Base-by-base conservation (phyloP, 179 eudicot species). In the Pouteria campechiana region DNA sequence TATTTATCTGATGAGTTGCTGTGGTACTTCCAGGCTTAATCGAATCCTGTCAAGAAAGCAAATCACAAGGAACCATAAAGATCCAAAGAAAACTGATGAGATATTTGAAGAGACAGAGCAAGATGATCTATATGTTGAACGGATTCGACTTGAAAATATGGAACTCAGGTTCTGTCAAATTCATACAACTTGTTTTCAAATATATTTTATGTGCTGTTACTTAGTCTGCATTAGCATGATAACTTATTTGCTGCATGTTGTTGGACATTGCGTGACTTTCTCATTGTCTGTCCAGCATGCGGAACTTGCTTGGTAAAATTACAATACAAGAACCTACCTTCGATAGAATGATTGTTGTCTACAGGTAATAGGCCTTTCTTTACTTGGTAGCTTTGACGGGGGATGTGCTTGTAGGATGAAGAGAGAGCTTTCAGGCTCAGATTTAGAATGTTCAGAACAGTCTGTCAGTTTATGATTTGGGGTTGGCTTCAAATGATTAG, bases 241-340 rank as follows among this genome's bases (percentile, higher is more conserved):
- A n/a, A n/a, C n/a, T n/a, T n/a, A n/a, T n/a, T n/a, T n/a, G n/a
- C n/a, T n/a, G n/a, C n/a, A n/a, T n/a, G n/a, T n/a, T n/a, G n/a
- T n/a, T n/a, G n/a, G n/a, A n/a, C n/a, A n/a, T n/a, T 27, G 16
- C 23, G 15, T 16, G 25, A 37, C 41, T 9, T 21, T n/a, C 13
- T 24, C 17, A 41, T 38, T 7, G 20, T n/a, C 19, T 27, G 28
- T 39, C 46, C 76, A 90, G 98, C 69, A 52, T 75, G 10, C 50
- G 69, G 53, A 86, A 77, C 65, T 68, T 90, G 48, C 38, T 73
- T 55, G 73, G 84, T 64, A 78, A 79, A 69, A 70, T 67, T 44
- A 81, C 82, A 27, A 82, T 86, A 53, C 98, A 90, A 64, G 98
- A 90, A 60, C 98, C 98, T 28, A 86, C 98, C 18, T 86, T 86